phyloP scores from a whole-genome alignment of 148 eudicot species.

The Selenicereus undatus region DNA sequence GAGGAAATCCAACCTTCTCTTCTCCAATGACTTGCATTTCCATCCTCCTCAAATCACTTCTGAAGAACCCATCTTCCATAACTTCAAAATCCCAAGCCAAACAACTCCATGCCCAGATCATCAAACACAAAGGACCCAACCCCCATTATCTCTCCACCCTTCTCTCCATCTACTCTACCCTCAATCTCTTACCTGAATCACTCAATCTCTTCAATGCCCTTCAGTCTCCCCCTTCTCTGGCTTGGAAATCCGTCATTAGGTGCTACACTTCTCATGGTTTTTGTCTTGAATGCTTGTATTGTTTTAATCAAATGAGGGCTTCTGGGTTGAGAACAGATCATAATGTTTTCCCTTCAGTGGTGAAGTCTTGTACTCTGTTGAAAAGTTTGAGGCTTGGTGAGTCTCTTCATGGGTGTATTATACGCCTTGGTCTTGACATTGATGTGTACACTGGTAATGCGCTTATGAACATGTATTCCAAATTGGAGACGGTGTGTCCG shows the following conservation, averaged over 20 bases:
- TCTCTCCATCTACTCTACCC: conserved; percentile 48
- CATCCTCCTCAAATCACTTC: conserved; percentile 32
- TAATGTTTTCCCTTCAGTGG: conserved; percentile 65
- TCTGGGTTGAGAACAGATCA: conserved; percentile 62
- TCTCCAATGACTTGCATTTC: conserved; percentile 14
- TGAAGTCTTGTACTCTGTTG: conserved; percentile 64
- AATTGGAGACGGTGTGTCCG: conserved; percentile 35
- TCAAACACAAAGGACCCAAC: conserved; percentile 32
- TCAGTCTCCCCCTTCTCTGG: conserved; percentile 36
- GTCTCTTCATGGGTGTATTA: conserved; percentile 52
- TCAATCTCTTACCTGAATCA: conserved; percentile 44
- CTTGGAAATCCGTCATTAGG: conserved; percentile 62
- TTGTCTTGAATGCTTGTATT: conserved; percentile 40
- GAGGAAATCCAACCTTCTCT: not conserved
- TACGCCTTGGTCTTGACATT: conserved; percentile 51
- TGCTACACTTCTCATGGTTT: conserved; percentile 46
- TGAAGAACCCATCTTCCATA: conserved; percentile 39
- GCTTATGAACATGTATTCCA: conserved; percentile 78
- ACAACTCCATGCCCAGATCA: conserved; percentile 70
- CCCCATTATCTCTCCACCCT: conserved; percentile 21
- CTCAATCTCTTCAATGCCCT: conserved; percentile 40
- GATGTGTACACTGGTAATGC: conserved; percentile 78
- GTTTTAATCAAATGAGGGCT: conserved; percentile 47
- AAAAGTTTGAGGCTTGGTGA: conserved; percentile 56
- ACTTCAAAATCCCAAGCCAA: conserved; percentile 55